Percentiles rank a stretch among this genome's conserved stretches.
These are phyloP conservation scores for Boletus insuetus DNA, from an alignment of 768 basidiomycete species.

Conservation along the genomic window DNA sequence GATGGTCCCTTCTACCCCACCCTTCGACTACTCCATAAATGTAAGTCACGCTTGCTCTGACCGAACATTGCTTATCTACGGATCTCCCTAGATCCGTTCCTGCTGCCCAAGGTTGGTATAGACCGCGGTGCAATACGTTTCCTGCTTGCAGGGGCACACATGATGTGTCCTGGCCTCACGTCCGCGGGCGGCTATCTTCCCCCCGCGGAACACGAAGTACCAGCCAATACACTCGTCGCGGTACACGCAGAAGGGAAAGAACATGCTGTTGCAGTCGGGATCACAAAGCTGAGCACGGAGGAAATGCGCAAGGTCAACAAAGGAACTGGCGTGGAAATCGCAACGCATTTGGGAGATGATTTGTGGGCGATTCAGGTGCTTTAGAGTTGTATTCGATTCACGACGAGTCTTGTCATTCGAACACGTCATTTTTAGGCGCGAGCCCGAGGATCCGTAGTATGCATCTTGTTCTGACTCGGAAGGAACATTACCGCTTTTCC, in stretches of 20 bases:
- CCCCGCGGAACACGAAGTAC: constrained; percentile 61
- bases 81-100: constrained; percentile 71
- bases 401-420: neutral
- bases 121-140: constrained; percentile 99
- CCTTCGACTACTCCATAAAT: constrained; percentile 86
- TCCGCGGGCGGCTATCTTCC: constrained; percentile 90
- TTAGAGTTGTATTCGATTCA: constrained; percentile 32
- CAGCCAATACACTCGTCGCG: constrained; percentile 77
- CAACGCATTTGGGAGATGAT: constrained; percentile 86
- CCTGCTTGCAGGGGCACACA: constrained; percentile 87
- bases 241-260: constrained; percentile 97
- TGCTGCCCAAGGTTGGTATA: constrained; percentile 84
- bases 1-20: constrained; percentile 93
- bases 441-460: neutral
- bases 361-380: constrained; percentile 71
- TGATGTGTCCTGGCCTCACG: constrained; percentile 97
- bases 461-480: constrained; percentile 3
- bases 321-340: constrained; percentile 83
- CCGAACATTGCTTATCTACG: neutral
- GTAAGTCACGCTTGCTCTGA: constrained; percentile 42
- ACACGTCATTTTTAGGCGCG: neutral
- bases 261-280: constrained; percentile 82
- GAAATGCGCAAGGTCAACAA: constrained; percentile 91
- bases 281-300: constrained; percentile 79
- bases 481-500: constrained; percentile 13